Base-by-base conservation (phyloP, 2,329 filamentous ascomycete species). In the Monosporascus sp. region DNA sequence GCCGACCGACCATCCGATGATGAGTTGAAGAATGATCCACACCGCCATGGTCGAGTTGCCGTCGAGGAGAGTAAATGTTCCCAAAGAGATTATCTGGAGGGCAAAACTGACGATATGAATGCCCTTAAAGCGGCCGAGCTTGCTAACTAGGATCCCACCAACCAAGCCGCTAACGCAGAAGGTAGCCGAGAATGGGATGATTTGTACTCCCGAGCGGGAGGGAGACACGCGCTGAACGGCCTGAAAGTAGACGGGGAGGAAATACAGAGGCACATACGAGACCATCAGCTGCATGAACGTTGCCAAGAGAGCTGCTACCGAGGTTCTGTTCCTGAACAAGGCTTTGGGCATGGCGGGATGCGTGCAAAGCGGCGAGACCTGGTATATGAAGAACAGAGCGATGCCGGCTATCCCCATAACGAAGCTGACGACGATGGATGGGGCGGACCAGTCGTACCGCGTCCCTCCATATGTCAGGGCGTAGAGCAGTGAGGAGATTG, bases 241-340 rank as follows among this genome's bases (percentile, higher is more conserved):
- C 51, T 76, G 72, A 57, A 76, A 76, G 58, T 74, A 77, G 16
- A 76, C 53, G 0, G 73, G 72, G 2, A 74, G 53, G 54, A 73
- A 73, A 58, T 65, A 70, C 43, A 64, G 54, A n/a, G 66, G 53
- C 62, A 68, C 69, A 43, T 65, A 64, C 2, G 65, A 52, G 3
- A 74, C 55, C 5, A 75, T 52, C 5, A 61, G 62, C 31, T 71
- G 64, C 2, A 75, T 43, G 46, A 75, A 71, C 3, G 66, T 69
- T 8, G 68, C 44, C 1, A 63, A 44, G 48, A 69, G 70, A 4
- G 59, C 65, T 2, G 64, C 54, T 1, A 55, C 43, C 0, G 58
- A 63, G 2, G 75, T 77, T 3, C 71, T 66, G 56, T 74, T 76
- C 1, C 59, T 59, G 64, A 79, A 78, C 11, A 79, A 26, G 9